phyloP scores from a whole-genome alignment of 768 basidiomycete genomes.

The Suillus subluteus region DNA sequence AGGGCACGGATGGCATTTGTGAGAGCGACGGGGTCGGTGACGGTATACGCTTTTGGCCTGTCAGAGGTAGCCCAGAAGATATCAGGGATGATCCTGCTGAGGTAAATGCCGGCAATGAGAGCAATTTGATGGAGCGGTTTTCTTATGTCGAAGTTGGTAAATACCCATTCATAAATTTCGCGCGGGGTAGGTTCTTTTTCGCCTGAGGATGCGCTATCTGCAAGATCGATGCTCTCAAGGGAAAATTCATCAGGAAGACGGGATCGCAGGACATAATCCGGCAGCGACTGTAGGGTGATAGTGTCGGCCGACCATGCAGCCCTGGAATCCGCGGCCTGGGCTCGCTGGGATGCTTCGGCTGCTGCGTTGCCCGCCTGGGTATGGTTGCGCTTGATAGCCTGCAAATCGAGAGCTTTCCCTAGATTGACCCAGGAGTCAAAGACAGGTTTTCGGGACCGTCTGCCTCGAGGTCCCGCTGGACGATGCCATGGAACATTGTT shows the following conservation, averaged over 20 bases:
- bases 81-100: not conserved
- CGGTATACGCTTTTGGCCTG: no score
- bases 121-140: not conserved
- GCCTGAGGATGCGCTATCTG: no score
- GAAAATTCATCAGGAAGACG: not conserved
- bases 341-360: not conserved
- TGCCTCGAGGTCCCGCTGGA: not conserved
- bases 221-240: not conserved
- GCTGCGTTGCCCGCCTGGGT: not conserved
- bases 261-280: not conserved
- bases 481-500: not conserved
- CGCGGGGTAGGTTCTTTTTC: no score
- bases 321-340: not conserved
- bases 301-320: not conserved
- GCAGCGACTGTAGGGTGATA: not conserved
- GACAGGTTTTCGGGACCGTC: not conserved
- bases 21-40: no score
- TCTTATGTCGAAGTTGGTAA: not conserved
- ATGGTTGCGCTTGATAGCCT: no score
- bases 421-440: slow-evolving; percentile 2
- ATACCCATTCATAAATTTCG: not conserved
- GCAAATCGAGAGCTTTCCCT: not conserved
- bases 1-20: no score
- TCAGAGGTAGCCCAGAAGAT: not conserved
- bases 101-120: not conserved